Evolutionary conservation across 768 basidiomycete species (phyloP), one percentile per base, ranked within the genome.

Genomic region (Leccinum uliginosum): DNA sequence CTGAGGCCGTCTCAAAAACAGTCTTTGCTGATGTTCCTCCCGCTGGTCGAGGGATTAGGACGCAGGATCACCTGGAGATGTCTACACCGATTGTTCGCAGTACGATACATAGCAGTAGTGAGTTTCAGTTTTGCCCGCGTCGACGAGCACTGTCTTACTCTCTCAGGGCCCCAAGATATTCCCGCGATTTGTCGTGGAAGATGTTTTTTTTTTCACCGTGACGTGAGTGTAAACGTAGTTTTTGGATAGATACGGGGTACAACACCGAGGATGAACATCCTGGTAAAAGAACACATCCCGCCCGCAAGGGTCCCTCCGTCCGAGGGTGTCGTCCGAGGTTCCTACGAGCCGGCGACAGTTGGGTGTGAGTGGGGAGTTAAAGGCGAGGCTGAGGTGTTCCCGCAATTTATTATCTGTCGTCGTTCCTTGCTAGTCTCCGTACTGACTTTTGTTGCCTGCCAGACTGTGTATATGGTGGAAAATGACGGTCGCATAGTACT

Each of bases 31-130:
- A 80, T 76, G 89, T 81, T 84, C 77, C 81, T 92, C 90, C 90
- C 90, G 68, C 72, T 81, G 90, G 90, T 92, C 73, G 90, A 92
- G 90, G 82, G 80, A 86, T 74, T 23, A 89, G 86, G 90, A 92
- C 77, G 90, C 89, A 80, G 84, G 90, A 92, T 86, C 85, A 92
- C 90, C 90, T 91, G 87, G 88, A 82, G 87, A 76, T 72, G 83
- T 76, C 80, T 72, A 89, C 84, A 90, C 3, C 9, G 6, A 21
- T 43, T 56, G 6, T 27, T 40, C 62, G 54, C 32, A 26, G 45
- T 54, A 48, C 24, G 44, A 53, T 59, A 50, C 32, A 44, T 63
- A 57, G 44, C n/a, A 53, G 23, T 55, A 46, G 60, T 65, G 53
- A 62, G 62, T 63, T 17, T 46, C 17, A n/a, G 15, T 38, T 45